Base-by-base conservation (phyloP, 2,329 filamentous ascomycete genomes). In the Colletotrichum sp. region DNA sequence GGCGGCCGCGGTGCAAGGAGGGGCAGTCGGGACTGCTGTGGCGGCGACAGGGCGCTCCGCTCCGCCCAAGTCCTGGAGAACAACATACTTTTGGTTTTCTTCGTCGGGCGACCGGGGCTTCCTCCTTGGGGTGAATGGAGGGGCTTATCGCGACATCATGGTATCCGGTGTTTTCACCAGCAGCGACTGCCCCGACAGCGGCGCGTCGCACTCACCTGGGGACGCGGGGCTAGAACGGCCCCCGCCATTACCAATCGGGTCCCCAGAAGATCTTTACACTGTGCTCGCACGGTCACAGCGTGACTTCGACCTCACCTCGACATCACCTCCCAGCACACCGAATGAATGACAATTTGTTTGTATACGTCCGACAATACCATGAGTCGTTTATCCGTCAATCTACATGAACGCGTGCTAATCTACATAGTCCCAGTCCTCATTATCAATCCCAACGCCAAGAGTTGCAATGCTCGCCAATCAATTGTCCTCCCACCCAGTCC, bases 401-500 rank as follows among this genome's bases (percentile, higher is more conserved):
- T 48, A 48, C 43, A 48, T 48, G 43, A 48, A 48, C 43, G 43
- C 43, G 43, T 48, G 43, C 43, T 48, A 48, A 48, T 48, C 43
- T 76, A 74, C 74, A 62, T 76, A 52, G 56, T 74, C 59, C 59
- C 55, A 56, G 65, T 48, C 36, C 65, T 58, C 58, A 21, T 72
- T 10, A 43, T 52, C 48, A 26, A 28, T 62, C 59, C 74, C 36
- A 74, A 74, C 71, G 74, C 74, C 74, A 21, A 18, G 16, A 61
- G 14, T 62, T 65, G 38, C 38, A 70, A 68, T 69, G 63, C 58
- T 73, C 48, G 69, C 34, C 63, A 58, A 68, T 56, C 38, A 62
- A 56, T 52, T 34, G n/a, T 21, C 48, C 56, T 59, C 43, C 34
- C 43, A 62, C 26, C 28, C 30, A 26, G 10, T 34, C n/a, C 61